Evolutionary conservation across 176 grass and related monocot species (phyloP), one percentile per base, ranked within the genome.

Genomic region (Oryza glumipatula): DNA sequence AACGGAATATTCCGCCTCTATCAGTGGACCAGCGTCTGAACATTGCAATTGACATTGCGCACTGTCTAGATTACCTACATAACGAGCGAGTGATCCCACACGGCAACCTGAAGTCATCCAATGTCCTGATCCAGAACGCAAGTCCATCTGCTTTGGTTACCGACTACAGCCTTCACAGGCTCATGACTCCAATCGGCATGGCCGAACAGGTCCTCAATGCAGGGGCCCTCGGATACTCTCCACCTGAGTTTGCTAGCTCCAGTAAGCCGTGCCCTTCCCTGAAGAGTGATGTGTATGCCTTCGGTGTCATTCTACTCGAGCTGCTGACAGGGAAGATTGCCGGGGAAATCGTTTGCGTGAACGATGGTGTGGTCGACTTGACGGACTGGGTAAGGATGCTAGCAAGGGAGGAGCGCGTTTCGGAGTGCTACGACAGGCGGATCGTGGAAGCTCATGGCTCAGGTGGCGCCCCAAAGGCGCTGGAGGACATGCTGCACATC

Each of bases 351-450:
- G 69, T 98, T 17, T 98, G 93, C 13, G 78, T 84, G 16, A 90
- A 81, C 5, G 84, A 90, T 3, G 96, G 96, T 4, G 89, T 91
- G 26, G 91, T 95, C 1, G 96, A 98, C 78, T 77, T 98, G 69
- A 98, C 90, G 4, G 96, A 98, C 77, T 98, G 96, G 96, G 93
- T 93, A 47, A 98, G 91, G 87, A 74, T 90, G 76, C 66, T 95
- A 68, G 91, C 86, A 33, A 70, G 74, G 16, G 96, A 98, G 43
- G 88, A 91, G 51, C 82, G 93, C 26, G 76, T 82, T 23, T 91
- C 86, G 0, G 91, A 98, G 76, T 98, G 96, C 89, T 95, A 93
- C 3, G 93, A 95, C 68, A 75, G 72, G 43, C 79, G 68, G 58
- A 85, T 95, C 33, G 43, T 49, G 9, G 84, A 89, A 30, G 49